These are phyloP conservation scores for Triticum timopheevii DNA, from an alignment of 176 grass and related monocot species.

Conservation along the genomic window DNA sequence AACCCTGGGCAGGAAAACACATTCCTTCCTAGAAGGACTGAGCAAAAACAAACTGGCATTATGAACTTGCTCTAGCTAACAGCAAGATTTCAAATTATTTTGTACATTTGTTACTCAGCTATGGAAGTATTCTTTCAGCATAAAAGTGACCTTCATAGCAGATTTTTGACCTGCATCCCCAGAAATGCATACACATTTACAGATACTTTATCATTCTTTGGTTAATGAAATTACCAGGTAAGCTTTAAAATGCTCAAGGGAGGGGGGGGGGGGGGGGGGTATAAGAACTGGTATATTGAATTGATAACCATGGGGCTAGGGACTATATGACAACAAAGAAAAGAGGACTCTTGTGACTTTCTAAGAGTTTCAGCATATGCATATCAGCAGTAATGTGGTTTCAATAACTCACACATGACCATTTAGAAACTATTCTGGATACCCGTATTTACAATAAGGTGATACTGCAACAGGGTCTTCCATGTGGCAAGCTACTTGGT, in stretches of 20 bases:
- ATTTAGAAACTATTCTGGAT: neutral
- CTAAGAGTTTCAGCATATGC: neutral
- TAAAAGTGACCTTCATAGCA: neutral
- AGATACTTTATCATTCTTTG: neutral
- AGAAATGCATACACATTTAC: neutral
- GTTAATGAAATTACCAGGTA: neutral
- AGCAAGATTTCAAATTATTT: too few species aligned
- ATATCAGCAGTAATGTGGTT: neutral
- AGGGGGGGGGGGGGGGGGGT: too few species aligned
- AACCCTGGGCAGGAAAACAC: too few species aligned
- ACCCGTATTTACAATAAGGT: neutral
- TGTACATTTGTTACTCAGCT: neutral
- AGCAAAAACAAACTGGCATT: too few species aligned
- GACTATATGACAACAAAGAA: neutral
- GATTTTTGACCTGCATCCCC: neutral
- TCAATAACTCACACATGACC: neutral
- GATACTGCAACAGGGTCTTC: neutral
- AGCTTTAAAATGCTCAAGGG: neutral
- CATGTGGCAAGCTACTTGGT: neutral
- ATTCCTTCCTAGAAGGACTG: too few species aligned
- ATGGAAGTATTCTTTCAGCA: neutral
- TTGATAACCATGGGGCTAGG: neutral
- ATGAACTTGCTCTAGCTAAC: too few species aligned
- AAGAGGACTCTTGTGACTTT: neutral
- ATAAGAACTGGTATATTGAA: neutral